Evolutionary conservation across 257 asterid species (phyloP).

Genomic region (Petunia secreta): DNA sequence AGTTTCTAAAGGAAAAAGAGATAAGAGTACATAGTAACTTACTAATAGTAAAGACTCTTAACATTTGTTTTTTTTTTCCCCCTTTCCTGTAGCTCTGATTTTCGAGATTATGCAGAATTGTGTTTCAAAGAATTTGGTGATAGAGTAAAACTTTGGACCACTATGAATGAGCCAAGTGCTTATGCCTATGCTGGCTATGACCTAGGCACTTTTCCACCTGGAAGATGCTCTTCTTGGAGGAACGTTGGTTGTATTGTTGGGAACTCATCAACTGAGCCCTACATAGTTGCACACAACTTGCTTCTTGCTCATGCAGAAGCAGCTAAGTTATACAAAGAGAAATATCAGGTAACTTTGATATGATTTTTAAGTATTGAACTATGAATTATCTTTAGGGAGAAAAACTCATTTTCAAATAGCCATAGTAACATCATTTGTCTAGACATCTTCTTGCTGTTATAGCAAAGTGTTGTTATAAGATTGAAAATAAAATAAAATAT

Average conservation of each 20-base stretch:
- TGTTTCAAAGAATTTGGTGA: slow-evolving; percentile 24
- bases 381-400: no score
- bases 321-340: background rate
- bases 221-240: slow-evolving; percentile 22
- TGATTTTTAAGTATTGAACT: no score
- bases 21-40: no score
- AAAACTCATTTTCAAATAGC: no score
- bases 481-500: no score
- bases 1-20: no score
- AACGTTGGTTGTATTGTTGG: background rate
- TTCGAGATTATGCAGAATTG: slow-evolving; percentile 22
- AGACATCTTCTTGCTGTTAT: no score
- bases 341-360: background rate
- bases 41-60: no score
- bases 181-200: slow-evolving; percentile 17
- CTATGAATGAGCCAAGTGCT: slow-evolving; percentile 22
- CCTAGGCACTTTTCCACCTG: background rate
- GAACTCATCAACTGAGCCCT: slow-evolving; percentile 10
- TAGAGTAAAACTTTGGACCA: slow-evolving; percentile 22
- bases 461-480: no score
- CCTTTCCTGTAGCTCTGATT: background rate
- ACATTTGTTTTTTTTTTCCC: no score
- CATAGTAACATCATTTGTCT: no score
- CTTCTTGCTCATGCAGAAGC: slow-evolving; percentile 20
- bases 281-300: slow-evolving; percentile 10